Conservation (phyloP, 495 filamentous ascomycete species). For the Echria macrotheca region DNA sequence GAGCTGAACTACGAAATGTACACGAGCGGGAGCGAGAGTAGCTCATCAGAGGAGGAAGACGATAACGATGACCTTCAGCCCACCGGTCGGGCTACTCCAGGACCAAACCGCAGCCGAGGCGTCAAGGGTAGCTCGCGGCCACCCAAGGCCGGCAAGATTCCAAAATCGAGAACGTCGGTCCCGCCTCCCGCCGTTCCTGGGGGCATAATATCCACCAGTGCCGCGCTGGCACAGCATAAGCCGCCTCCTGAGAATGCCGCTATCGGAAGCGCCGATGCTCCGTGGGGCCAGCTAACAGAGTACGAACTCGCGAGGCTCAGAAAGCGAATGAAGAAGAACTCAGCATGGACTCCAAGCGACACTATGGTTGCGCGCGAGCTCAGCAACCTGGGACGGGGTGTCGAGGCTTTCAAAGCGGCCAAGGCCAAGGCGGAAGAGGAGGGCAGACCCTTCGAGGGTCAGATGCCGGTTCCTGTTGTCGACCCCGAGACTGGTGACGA, state of each 20-base stretch:
- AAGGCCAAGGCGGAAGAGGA: slow-evolving; percentile 62
- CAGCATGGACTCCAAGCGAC: slow-evolving; percentile 88
- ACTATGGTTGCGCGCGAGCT: slow-evolving; percentile 95
- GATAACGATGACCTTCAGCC: slow-evolving; percentile 28
- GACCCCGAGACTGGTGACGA: slow-evolving; percentile 42
- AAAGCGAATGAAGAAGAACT: slow-evolving; percentile 99
- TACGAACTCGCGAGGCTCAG: slow-evolving; percentile 88
- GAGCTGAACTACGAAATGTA: slow-evolving; percentile 49
- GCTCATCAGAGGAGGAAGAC: slow-evolving; percentile 31
- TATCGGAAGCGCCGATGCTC: slow-evolving; percentile 68
- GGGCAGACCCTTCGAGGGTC: slow-evolving; percentile 56
- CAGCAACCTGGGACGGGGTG: slow-evolving; percentile 66
- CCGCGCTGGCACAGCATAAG: slow-evolving; percentile 66
- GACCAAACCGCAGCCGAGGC: slow-evolving; percentile 38
- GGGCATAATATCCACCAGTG: slow-evolving; percentile 66
- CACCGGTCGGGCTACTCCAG: slow-evolving; percentile 28
- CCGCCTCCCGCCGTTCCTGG: slow-evolving; percentile 52
- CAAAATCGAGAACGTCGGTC: slow-evolving; percentile 34
- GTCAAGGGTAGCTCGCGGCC: slow-evolving; percentile 26
- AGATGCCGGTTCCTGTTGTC: slow-evolving; percentile 38
- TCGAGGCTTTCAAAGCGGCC: slow-evolving; percentile 65
- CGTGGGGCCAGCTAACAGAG: slow-evolving; percentile 85
- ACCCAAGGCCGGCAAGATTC: slow-evolving; percentile 33
- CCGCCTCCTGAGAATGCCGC: slow-evolving; percentile 74
- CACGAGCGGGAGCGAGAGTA: slow-evolving; percentile 40